Conservation (phyloP, 805 yeast species). For the Wickerhamomyces queroliae region DNA sequence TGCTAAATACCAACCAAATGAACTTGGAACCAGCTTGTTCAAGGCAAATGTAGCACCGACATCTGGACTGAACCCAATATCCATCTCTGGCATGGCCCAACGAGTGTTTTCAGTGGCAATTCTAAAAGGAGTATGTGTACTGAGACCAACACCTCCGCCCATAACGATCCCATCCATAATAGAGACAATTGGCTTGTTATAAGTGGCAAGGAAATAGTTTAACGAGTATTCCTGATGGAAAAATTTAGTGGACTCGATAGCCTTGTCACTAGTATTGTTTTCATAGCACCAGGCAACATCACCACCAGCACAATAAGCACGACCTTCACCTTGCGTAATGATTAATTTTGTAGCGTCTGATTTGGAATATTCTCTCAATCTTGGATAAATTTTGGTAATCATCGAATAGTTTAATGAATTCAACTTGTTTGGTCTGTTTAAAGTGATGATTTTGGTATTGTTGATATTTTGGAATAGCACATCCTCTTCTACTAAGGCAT, state of each 20-base stretch:
- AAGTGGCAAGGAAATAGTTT: constrained; percentile 76
- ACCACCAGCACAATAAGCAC: constrained; percentile 90
- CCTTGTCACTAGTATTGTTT: constrained; percentile 42
- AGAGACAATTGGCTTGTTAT: constrained; percentile 80
- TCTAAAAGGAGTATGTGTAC: constrained; percentile 88
- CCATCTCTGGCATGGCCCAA: constrained; percentile 97
- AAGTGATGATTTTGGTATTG: constrained; percentile 64
- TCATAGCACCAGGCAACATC: constrained; percentile 82
- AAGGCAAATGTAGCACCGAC: constrained; percentile 91
- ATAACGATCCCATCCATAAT: constrained; percentile 88
- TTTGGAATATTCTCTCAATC: constrained; percentile 72
- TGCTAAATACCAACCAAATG: constrained; percentile 80
- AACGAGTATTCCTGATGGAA: constrained; percentile 79
- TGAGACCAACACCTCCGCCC: constrained; percentile 97
- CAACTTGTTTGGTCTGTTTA: constrained; percentile 78
- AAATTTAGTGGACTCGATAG: constrained; percentile 49
- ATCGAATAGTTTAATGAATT: constrained; percentile 79
- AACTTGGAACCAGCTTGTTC: constrained; percentile 68
- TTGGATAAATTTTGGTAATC: constrained; percentile 66
- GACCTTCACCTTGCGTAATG: constrained; percentile 56
- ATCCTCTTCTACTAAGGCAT: constrained; percentile 29
- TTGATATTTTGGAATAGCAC: constrained; percentile 60
- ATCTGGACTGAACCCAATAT: constrained; percentile 93
- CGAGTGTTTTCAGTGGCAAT: constrained; percentile 87
- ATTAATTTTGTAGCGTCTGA: constrained; percentile 59